Evolutionary conservation across 148 eudicot species (phyloP).

Genomic region (Chenopodium berlandieri): DNA sequence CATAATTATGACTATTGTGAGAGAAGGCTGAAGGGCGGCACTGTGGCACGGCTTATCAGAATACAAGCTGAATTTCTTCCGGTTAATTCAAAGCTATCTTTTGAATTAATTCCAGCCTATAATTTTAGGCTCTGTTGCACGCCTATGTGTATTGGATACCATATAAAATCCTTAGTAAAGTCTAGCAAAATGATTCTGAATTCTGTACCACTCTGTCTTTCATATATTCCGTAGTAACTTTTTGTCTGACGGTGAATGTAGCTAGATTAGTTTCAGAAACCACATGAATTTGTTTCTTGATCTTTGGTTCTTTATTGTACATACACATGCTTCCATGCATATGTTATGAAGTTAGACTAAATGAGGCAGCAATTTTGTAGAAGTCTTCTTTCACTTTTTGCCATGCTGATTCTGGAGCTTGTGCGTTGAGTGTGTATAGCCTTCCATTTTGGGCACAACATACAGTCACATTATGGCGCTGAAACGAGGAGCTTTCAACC

Average conservation of each 20-base stretch:
- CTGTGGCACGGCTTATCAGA: background rate
- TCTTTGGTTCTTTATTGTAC: background rate
- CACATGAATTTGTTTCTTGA: background rate
- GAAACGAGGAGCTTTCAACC: conserved; percentile 70
- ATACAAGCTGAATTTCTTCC: background rate
- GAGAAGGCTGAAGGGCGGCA: background rate
- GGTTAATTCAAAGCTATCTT: background rate
- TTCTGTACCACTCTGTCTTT: background rate
- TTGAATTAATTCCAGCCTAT: background rate
- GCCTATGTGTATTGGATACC: background rate
- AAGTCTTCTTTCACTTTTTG: conserved; percentile 53
- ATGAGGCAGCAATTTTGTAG: conserved; percentile 65
- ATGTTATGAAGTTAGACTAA: conserved; percentile 44
- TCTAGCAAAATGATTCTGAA: background rate
- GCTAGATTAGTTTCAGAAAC: background rate
- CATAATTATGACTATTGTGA: background rate
- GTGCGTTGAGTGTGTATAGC: conserved; percentile 83
- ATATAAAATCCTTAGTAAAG: background rate
- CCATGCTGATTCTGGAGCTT: conserved; percentile 82
- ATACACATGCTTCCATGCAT: conserved; percentile 6
- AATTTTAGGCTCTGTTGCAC: background rate
- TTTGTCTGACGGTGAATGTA: background rate
- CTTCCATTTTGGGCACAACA: conserved; percentile 66
- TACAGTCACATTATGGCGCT: conserved; percentile 78
- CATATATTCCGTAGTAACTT: background rate